Evolutionary conservation across 352 stramenopile genomes (phyloP), one percentile per base, ranked within the genome.

Genomic region (Thalassiosira hispida): DNA sequence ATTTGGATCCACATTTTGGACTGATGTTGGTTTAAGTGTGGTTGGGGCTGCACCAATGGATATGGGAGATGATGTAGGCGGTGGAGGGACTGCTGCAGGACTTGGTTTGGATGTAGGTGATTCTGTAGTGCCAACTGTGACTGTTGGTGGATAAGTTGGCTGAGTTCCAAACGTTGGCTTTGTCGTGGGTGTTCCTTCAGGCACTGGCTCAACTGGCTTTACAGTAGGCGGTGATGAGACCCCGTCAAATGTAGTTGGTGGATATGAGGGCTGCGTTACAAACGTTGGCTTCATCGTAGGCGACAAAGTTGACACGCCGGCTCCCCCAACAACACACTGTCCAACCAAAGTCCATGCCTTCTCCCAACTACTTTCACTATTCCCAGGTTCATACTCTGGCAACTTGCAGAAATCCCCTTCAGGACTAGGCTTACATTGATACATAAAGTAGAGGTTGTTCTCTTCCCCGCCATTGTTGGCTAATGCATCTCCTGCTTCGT

Each of bases 261-360:
- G 25, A 52, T 12, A 12, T 55, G 42, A 61, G 29, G 1, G 18
- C n/a, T 52, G 35, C 18, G 63, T 12, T 16, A 46, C n/a, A 18
- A 38, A 55, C 1, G 31, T 16, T n/a, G n/a, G n/a, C n/a, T n/a
- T n/a, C n/a, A 27, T 69, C 0, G 27, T 52, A 52, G 29, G 1
- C 46, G 46, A 23, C 46, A 20, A 14, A 51, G 1, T 55, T 12
- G 22, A 35, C 9, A 22, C 22, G 11, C 0, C 38, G 3, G 4
- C 14, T 33, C 42, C 60, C 18, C 23, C 53, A 2, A 31, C 31
- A 38, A 44, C 9, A 65, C 77, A 84, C 33, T 65, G 25, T 20
- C 72, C 77, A 20, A 80, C 31, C 63, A 77, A 47, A 40, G 20
- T 67, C 77, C 77, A 84, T 25, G 77, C 62, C 33, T 76, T 3